These are phyloP conservation scores for Gloeostereum incarnatum DNA, from an alignment of 768 basidiomycete species.

Conservation along the genomic window DNA sequence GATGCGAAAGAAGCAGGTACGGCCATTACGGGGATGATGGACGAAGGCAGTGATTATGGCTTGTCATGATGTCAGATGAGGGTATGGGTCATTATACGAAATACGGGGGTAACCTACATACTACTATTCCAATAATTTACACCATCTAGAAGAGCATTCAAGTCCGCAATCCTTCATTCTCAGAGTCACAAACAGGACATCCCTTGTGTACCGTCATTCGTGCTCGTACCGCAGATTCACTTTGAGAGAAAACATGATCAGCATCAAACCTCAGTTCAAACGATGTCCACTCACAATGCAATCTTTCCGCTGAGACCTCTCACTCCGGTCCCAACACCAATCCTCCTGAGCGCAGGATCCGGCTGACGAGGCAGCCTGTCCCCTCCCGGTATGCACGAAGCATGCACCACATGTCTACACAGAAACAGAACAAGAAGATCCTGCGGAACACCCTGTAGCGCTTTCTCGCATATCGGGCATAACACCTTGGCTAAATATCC, in stretches of 20 bases:
- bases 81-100: no score
- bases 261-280: neutral
- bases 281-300: slow-evolving; percentile 54
- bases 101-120: no score
- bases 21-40: no score
- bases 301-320: slow-evolving; percentile 61
- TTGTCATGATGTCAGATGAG: no score
- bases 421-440: slow-evolving; percentile 68
- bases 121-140: no score
- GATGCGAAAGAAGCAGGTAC: no score
- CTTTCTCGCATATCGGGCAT: slow-evolving; percentile 60
- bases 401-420: slow-evolving; percentile 85
- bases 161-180: slow-evolving; percentile 53
- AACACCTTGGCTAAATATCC: slow-evolving; percentile 39
- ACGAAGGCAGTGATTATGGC: no score
- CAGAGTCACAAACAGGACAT: slow-evolving; percentile 72
- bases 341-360: slow-evolving; percentile 41
- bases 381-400: slow-evolving; percentile 60
- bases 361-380: slow-evolving; percentile 53
- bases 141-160: no score
- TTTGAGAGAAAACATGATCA: slow-evolving; percentile 17
- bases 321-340: slow-evolving; percentile 25
- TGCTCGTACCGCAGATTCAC: slow-evolving; percentile 63
- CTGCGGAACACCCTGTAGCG: slow-evolving; percentile 49
- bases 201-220: slow-evolving; percentile 53